Base-by-base conservation (phyloP, 2,329 filamentous ascomycete genomes). In the Kalaharituber pfeilii region DNA sequence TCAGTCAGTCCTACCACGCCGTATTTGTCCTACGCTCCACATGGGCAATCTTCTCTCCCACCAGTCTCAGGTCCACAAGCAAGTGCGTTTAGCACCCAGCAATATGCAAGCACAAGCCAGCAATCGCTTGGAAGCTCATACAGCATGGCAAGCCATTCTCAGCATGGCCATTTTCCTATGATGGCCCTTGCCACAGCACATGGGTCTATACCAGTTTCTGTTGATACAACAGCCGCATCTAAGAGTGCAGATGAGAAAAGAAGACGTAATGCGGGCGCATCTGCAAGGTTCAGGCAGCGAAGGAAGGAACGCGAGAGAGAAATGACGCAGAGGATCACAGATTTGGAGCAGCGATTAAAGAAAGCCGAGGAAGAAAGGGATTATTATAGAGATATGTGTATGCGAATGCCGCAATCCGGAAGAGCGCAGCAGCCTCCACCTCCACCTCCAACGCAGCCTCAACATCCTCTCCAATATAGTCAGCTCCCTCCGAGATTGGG, bases 241-340 rank as follows among this genome's bases (percentile, higher is more conserved):
- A 82, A 81, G 61, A 79, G 85, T 62, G 84, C 85, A 36, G 84
- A 91, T 64, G 85, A 93, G 67, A 94, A 91, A 69, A 75, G 86
- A 54, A 81, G 83, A 66, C 78, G 86, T 51, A 94, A 94, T 64
- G 86, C 86, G 39, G 84, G 84, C 49, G 86, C 86, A 5, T 93
- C 86, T 54, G 85, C 85, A 49, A 76, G 86, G 56, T 91, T 93
- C 60, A 77, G 86, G 53, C 79, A 81, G 64, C 77, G 87, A 56
- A 80, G 86, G 65, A 93, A 93, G 69, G 84, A 87, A 64, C 81
- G 83, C 66, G 84, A 89, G 66, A 78, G 77, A 62, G 82, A 86
- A 66, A 82, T 81, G 55, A 77, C 78, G 15, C 74, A 75, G 53
- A 81, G 77, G 50, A 80, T 89, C 53, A 76, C 81, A 50, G 79